Base-by-base conservation (phyloP, 441 rosid genomes). In the Jatropha multifida region DNA sequence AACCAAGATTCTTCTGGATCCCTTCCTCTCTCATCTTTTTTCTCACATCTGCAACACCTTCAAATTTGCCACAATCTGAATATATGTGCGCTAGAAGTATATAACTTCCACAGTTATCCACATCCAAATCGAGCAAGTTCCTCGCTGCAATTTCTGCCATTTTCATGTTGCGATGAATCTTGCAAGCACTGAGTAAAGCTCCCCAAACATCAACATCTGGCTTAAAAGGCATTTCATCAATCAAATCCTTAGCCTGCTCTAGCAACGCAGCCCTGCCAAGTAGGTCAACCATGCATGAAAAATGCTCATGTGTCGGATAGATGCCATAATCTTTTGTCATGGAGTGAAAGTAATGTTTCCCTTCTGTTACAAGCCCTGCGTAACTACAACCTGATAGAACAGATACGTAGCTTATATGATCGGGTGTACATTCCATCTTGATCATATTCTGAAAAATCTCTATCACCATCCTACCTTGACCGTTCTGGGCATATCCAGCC, bases 381-480 rank as follows among this genome's bases (percentile, higher is more conserved):
- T 82, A 74, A 52, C 80, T 74, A 66, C 82, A 82, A 13, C 80
- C 85, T 14, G 80, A 79, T 27, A 79, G 78, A 63, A 82, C 51
- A 70, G 80, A 68, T 42, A 75, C 17, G 52, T 55, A 79, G 56
- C 67, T 82, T 67, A 74, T 58, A 41, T 42, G 67, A 41, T 81
- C 81, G 52, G 84, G 79, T 40, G 17, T 37, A 42, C 18, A 74
- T 69, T 66, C 64, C 78, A 66, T 61, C 51, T 17, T 68, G 58
- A 68, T 38, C 79, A 81, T 72, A 51, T 42, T 65, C 49, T 74
- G 44, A 17, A 75, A 81, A 63, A 75, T 65, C 69, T 81, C 82
- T 41, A 69, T 56, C 26, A 61, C 75, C 58, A 59, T 69, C 74
- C 38, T 68, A 2, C 77, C 82, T 3, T 74, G 60, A 42, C 84